Percentiles rank a stretch among this genome's conserved stretches.
Conservation (phyloP, 139 green algal genomes). For the Limnomonas spitsbergensis region DNA sequence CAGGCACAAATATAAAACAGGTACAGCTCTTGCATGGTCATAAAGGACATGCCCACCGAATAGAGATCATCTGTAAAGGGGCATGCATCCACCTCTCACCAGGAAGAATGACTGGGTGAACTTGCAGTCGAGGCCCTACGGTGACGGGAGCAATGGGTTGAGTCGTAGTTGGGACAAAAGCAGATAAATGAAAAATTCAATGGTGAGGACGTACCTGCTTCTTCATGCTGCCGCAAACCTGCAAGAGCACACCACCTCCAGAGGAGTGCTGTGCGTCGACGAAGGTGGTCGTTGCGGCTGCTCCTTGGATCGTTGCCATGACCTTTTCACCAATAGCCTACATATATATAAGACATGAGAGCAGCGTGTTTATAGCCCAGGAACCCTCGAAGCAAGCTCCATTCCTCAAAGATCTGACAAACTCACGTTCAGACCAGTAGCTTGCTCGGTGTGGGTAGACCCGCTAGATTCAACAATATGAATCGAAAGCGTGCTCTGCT, state of each 20-base stretch:
- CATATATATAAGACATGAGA: not conserved
- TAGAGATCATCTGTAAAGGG: not conserved
- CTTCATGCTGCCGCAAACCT: constrained; percentile 11
- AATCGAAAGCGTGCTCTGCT: constrained; percentile 6
- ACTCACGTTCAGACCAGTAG: not conserved
- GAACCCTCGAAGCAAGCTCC: not conserved
- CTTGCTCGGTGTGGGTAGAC: not conserved
- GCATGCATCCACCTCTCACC: not conserved
- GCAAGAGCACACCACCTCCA: not conserved
- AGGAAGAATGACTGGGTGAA: constrained; percentile 22
- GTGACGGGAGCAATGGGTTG: too few relatives aligned
- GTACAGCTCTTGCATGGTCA: not conserved
- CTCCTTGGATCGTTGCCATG: constrained; percentile 4
- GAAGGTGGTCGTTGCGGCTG: not conserved
- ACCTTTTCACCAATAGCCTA: not conserved
- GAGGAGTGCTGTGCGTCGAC: constrained; percentile 11
- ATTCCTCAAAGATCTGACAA: too few relatives aligned
- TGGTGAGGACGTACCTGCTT: not conserved
- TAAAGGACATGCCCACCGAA: not conserved
- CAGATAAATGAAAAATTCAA: too few relatives aligned
- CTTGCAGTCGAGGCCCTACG: constrained; percentile 7
- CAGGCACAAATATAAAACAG: not conserved
- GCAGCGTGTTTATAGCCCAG: not conserved
- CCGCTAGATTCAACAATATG: not conserved
- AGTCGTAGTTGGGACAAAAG: too few relatives aligned